A percentile compares a stretch with the other conserved stretches of the same genome.
phyloP scores from a whole-genome alignment of 1,284 basidiomycete species.

The Takashimella koratensis region DNA sequence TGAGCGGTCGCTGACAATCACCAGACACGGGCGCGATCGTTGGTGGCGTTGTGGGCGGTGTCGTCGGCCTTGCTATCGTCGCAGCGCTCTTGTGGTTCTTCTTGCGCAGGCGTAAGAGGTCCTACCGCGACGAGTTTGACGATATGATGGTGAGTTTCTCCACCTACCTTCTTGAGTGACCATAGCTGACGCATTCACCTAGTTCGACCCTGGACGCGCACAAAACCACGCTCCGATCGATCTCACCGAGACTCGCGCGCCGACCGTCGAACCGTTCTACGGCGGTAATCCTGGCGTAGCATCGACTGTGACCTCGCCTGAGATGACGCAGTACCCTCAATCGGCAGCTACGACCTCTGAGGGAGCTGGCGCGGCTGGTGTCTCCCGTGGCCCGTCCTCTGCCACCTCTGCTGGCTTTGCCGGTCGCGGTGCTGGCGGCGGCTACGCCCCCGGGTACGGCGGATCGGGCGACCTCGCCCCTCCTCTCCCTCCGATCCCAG shows the following conservation, averaged over 20 bases:
- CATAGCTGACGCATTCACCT: not conserved
- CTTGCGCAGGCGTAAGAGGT: constrained; percentile 32
- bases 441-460: not conserved
- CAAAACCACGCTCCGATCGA: constrained; percentile 41
- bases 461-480: constrained; percentile 1
- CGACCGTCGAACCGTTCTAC: constrained; percentile 43
- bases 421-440: constrained; percentile 33
- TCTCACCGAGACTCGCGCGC: constrained; percentile 32
- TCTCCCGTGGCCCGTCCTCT: constrained; percentile 36
- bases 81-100: constrained; percentile 38
- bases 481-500: not conserved
- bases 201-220: constrained; percentile 45
- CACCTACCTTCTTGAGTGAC: not conserved
- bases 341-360: constrained; percentile 33
- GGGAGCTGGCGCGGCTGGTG: constrained; percentile 7
- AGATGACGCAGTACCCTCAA: constrained; percentile 43
- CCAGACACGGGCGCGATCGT: constrained; percentile 44
- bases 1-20: not conserved
- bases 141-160: constrained; percentile 45
- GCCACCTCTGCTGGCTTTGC: constrained; percentile 42
- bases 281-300: constrained; percentile 32
- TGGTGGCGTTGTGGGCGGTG: constrained; percentile 48
- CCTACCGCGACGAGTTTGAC: constrained; percentile 45
- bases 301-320: constrained; percentile 30
- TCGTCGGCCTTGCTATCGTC: constrained; percentile 38